These are phyloP conservation scores for Erodium texanum DNA, from an alignment of 441 rosid species.

Conservation along the genomic window DNA sequence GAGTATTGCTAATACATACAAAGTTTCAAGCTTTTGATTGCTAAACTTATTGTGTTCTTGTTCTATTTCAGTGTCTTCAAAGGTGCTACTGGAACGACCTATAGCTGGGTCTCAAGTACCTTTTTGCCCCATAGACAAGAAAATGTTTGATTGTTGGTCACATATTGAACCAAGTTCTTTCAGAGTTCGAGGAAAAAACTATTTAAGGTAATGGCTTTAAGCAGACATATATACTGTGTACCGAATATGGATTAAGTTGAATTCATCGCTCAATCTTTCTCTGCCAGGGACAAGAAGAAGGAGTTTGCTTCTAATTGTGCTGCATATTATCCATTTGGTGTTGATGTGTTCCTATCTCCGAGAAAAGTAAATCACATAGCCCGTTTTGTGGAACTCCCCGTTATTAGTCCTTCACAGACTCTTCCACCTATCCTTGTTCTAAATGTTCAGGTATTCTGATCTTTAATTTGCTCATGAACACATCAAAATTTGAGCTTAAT, in stretches of 20 bases:
- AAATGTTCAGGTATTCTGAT: constrained; percentile 63
- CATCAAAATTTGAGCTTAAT: too few relatives aligned
- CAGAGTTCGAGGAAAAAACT: constrained; percentile 61
- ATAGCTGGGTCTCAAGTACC: constrained; percentile 85
- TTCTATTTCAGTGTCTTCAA: constrained; percentile 60
- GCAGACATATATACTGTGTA: too few relatives aligned
- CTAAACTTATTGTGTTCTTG: constrained; percentile 1
- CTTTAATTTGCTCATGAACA: too few relatives aligned
- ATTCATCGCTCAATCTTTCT: too few relatives aligned
- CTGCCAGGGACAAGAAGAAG: constrained; percentile 78
- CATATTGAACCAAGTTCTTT: constrained; percentile 61
- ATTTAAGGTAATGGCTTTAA: too few relatives aligned
- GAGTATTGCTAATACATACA: constrained; percentile 23
- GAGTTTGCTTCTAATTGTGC: constrained; percentile 58
- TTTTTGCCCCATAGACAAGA: constrained; percentile 71
- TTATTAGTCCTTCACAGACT: constrained; percentile 34
- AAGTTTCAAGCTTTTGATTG: constrained; percentile 2
- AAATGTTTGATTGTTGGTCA: constrained; percentile 84
- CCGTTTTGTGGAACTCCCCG: constrained; percentile 68
- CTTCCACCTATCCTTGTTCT: constrained; percentile 72
- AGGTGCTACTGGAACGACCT: constrained; percentile 59
- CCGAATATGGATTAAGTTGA: too few relatives aligned
- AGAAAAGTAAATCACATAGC: constrained; percentile 69
- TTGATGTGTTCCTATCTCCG: constrained; percentile 67
- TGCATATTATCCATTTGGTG: constrained; percentile 86